A percentile compares a stretch with the other conserved stretches of the same genome.
Conservation (phyloP, 176 grass and related monocot species). For the Saccharum spontaneum region DNA sequence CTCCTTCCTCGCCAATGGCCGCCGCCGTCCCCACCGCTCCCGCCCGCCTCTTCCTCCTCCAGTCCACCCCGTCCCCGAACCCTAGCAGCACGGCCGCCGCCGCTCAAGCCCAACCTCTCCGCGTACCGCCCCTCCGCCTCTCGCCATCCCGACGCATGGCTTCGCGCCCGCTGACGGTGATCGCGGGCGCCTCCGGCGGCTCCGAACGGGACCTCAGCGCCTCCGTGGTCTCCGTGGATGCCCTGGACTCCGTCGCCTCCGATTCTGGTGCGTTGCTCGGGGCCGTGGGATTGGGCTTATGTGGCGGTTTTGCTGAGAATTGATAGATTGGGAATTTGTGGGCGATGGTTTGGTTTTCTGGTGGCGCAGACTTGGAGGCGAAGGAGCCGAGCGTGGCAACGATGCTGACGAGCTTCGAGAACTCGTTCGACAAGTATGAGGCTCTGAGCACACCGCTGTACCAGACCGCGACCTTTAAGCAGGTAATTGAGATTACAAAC, state of each 20-base stretch:
- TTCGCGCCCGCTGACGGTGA: background rate
- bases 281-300: background rate
- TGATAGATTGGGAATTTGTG: background rate
- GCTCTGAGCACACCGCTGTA: constrained; percentile 92
- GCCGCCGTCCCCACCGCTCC: constrained; percentile 24
- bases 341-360: background rate
- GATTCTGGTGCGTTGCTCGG: constrained; percentile 34
- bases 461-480: constrained; percentile 97
- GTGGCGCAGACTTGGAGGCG: constrained; percentile 39
- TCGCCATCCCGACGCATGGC: constrained; percentile 34
- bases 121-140: constrained; percentile 4
- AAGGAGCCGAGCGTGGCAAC: constrained; percentile 84
- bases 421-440: constrained; percentile 81
- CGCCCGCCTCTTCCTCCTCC: constrained; percentile 33
- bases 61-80: background rate
- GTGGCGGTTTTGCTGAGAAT: background rate
- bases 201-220: constrained; percentile 33
- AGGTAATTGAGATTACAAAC: constrained; percentile 45
- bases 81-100: background rate
- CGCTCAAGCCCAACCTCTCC: background rate
- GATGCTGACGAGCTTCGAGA: constrained; percentile 75
- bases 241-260: background rate
- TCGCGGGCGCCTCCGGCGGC: constrained; percentile 14
- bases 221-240: constrained; percentile 8
- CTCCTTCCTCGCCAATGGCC: constrained; percentile 11